Evolutionary conservation across 2,329 filamentous ascomycete species (phyloP).

Genomic region (Nemania serpens): DNA sequence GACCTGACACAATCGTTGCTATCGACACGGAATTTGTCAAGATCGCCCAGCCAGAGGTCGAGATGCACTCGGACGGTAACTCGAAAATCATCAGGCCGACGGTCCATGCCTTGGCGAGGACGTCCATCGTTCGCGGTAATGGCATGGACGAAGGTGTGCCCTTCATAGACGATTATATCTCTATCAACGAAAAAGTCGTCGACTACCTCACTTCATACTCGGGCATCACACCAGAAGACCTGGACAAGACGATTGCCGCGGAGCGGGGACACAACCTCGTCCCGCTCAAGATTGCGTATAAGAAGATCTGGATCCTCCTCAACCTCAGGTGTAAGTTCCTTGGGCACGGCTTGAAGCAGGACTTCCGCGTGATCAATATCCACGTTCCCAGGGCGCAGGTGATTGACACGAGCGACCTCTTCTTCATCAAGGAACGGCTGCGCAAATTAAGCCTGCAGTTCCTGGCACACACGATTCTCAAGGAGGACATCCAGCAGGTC

Average conservation of each 20-base stretch:
- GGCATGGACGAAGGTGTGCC: constrained; percentile 80
- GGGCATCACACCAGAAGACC: constrained; percentile 82
- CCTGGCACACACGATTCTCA: constrained; percentile 86
- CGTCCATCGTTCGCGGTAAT: constrained; percentile 83
- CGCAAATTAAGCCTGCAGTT: constrained; percentile 92
- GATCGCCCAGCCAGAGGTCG: constrained; percentile 89
- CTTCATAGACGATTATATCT: constrained; percentile 98
- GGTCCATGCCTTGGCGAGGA: constrained; percentile 88
- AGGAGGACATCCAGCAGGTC: constrained; percentile 90
- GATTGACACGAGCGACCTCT: constrained; percentile 91
- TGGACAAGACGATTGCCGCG: constrained; percentile 71
- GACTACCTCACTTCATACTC: constrained; percentile 96
- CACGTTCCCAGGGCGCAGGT: constrained; percentile 89
- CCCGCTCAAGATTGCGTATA: constrained; percentile 89
- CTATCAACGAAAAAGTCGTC: constrained; percentile 86
- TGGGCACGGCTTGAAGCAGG: constrained; percentile 89
- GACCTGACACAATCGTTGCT: constrained; percentile 76
- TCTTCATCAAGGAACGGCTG: constrained; percentile 78
- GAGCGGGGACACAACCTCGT: constrained; percentile 76
- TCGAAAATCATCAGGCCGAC: constrained; percentile 90
- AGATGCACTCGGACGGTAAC: constrained; percentile 92
- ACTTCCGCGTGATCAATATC: constrained; percentile 98
- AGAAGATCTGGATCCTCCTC: constrained; percentile 95
- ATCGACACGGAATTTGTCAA: constrained; percentile 97
- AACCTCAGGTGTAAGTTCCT: constrained; percentile 94